Percentiles rank a stretch among this genome's conserved stretches.
Conservation (phyloP, 1,284 basidiomycete species). For the Fomes fomentarius region DNA sequence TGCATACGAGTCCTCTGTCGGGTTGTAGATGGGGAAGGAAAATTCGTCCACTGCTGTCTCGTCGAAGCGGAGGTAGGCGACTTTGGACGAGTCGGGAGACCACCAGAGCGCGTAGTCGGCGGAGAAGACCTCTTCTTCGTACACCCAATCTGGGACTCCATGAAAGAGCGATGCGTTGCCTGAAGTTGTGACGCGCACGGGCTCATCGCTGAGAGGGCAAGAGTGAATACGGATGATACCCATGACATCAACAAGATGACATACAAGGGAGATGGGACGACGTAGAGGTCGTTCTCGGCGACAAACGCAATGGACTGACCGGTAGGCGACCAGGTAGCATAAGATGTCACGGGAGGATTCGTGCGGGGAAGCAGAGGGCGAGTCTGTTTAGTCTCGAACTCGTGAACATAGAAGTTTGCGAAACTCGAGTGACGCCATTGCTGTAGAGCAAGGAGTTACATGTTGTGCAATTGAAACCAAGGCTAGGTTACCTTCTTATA, state of each 20-base stretch:
- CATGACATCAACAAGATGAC: constrained; percentile 26
- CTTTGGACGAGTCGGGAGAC: constrained; percentile 79
- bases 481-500: constrained; percentile 58
- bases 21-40: constrained; percentile 91
- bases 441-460: constrained; percentile 36
- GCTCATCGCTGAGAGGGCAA: constrained; percentile 37
- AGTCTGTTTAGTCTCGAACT: constrained; percentile 62
- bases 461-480: background rate
- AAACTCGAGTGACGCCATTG: constrained; percentile 94
- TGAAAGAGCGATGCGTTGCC: constrained; percentile 90
- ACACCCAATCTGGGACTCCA: constrained; percentile 96
- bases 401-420: constrained; percentile 88
- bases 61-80: constrained; percentile 89
- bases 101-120: constrained; percentile 87
- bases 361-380: constrained; percentile 69
- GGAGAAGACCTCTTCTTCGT: constrained; percentile 91
- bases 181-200: constrained; percentile 82
- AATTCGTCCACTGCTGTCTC: constrained; percentile 89
- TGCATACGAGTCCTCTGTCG: constrained; percentile 64
- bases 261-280: constrained; percentile 66
- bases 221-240: background rate
- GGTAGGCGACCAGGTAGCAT: constrained; percentile 86
- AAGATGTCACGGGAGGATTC: constrained; percentile 71
- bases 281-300: constrained; percentile 80
- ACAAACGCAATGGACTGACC: constrained; percentile 86